Conservation (phyloP, 257 asterid species). For the Galeopsis tetrahit region DNA sequence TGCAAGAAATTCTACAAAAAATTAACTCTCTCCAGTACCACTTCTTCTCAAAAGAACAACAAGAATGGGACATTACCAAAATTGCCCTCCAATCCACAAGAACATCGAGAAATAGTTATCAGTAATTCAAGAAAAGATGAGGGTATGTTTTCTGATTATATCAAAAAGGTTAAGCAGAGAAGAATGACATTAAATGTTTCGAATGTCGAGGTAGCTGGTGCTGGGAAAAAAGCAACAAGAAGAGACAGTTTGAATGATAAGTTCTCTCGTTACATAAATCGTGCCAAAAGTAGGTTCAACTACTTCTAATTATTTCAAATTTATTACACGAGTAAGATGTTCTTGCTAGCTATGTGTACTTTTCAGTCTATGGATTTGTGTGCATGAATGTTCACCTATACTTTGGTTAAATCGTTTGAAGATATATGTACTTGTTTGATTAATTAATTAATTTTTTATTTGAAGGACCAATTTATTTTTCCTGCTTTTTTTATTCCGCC, state of each 20-base stretch:
- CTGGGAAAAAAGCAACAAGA: constrained; percentile 41
- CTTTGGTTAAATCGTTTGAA: no score
- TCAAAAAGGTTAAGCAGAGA: constrained; percentile 35
- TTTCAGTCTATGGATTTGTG: no score
- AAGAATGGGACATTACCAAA: not conserved
- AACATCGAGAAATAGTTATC: not conserved
- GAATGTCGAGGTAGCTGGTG: constrained; percentile 39
- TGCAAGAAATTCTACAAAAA: constrained; percentile 23
- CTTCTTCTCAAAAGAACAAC: not conserved
- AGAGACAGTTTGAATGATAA: constrained; percentile 60
- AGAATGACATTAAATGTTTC: constrained; percentile 39
- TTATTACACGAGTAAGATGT: no score
- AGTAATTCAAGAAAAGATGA: constrained; percentile 9
- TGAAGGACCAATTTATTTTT: no score
- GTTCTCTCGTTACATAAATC: constrained; percentile 42
- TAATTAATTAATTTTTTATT: no score
- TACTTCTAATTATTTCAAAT: no score
- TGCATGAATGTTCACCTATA: no score
- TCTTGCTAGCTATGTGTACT: no score
- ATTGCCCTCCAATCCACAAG: not conserved
- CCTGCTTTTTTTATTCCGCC: no score
- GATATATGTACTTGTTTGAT: no score
- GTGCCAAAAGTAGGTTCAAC: constrained; percentile 43
- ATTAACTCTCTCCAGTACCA: not conserved
- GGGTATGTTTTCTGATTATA: constrained; percentile 38